These are phyloP conservation scores for Eimeria brunetti DNA, from an alignment of 169 alveolate genomes.

Conservation along the genomic window DNA sequence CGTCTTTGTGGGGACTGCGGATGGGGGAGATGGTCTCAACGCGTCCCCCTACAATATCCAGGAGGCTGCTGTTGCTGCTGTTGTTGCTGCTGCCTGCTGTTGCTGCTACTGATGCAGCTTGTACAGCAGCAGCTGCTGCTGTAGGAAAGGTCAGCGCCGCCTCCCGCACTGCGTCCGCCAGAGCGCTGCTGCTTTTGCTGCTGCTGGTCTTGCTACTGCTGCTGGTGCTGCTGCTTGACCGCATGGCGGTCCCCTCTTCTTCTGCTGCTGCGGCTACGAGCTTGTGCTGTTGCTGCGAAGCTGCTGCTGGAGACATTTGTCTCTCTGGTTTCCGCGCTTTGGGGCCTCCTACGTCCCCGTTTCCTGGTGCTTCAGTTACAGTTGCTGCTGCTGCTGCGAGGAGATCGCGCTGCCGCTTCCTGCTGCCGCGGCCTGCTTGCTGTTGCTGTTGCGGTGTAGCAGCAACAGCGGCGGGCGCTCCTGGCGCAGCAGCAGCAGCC, in stretches of 20 bases:
- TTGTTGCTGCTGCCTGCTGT: too few relatives aligned
- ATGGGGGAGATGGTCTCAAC: not conserved
- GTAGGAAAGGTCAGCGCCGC: conserved; percentile 17
- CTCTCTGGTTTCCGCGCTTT: conserved; percentile 9
- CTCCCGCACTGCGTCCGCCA: not conserved
- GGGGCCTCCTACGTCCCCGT: conserved; percentile 5
- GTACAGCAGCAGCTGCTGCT: conserved; percentile 13
- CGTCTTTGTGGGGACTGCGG: not conserved
- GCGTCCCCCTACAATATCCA: not conserved
- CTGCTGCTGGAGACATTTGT: not conserved
- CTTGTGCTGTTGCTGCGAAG: not conserved
- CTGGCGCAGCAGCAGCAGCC: not conserved
- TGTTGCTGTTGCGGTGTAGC: not conserved
- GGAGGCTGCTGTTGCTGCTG: conserved; percentile 14
- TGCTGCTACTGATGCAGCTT: not conserved
- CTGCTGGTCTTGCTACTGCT: too few relatives aligned
- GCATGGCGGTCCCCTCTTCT: not conserved
- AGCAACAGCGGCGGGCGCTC: not conserved
- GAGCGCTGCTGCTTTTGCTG: conserved; percentile 33
- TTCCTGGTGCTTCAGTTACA: not conserved
- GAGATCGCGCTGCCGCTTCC: conserved; percentile 34
- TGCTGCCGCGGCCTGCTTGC: conserved; percentile 16
- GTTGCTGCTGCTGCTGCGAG: conserved; percentile 23
- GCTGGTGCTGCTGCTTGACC: conserved; percentile 44
- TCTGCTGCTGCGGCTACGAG: not conserved